Base-by-base conservation (phyloP, 2,329 filamentous ascomycete species). In the Tympanopsis confertula region DNA sequence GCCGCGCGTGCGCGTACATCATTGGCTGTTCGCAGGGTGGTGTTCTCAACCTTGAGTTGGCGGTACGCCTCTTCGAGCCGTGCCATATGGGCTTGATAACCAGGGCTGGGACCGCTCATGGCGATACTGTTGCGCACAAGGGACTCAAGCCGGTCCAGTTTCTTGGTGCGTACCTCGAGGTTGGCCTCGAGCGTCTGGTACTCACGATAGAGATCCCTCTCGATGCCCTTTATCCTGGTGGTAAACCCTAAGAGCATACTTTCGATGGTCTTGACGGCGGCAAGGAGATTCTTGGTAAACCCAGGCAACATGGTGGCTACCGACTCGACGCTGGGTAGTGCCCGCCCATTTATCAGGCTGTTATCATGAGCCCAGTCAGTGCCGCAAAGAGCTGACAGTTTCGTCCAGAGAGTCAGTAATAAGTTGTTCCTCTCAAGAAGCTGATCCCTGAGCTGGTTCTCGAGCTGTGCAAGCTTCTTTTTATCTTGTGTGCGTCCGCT, bases 291-390 rank as follows among this genome's bases (percentile, higher is more conserved):
- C 57, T 88, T 86, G 52, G 82, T 85, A 61, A 96, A 96, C 1
- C 83, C 85, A 0, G 84, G 81, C 3, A 96, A 69, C 59, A 91
- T 86, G 37, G 80, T 88, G 1, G 81, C 78, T 42, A 98, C 83
- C 12, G 87, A 79, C 50, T 95, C 89, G 24, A 93, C 69, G 12
- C 82, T 86, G 0, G 88, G 86, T 5, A 94, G 63, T 2, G 74
- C 76, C 42, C 91, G 84, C 14, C 87, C 86, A 50, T 91, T 88
- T 52, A 96, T 83, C 17, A 94, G 74, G 40, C 82, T 82, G 57
- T 96, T 88, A 50, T 82, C 78, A 55, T 94, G 84, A 4, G 84
- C 77, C 89, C 91, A 98, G 52, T 96, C 91, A 0, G 78, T 73
- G 12, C 91, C 91, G 50, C 91, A 96, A 32, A 96, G 71, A 0